These are phyloP conservation scores for Exophiala sp. DNA, from an alignment of 2,329 filamentous ascomycete genomes.

Conservation along the genomic window DNA sequence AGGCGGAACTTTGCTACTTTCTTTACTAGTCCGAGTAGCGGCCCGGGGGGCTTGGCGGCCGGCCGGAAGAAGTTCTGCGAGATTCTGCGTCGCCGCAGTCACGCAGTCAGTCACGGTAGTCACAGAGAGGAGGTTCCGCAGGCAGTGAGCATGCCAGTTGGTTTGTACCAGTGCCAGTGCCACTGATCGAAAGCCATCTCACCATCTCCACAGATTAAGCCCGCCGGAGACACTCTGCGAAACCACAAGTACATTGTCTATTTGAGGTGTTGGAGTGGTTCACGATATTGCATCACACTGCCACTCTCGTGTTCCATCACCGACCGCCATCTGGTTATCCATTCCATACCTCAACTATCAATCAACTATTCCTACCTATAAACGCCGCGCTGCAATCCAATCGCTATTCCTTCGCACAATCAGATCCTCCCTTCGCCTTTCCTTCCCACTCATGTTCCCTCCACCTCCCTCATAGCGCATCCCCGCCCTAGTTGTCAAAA, in stretches of 20 bases:
- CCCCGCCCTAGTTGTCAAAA: constrained; percentile 1
- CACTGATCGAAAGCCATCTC: not conserved
- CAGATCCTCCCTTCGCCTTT: not conserved
- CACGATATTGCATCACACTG: too few relatives aligned
- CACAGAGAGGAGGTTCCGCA: too few relatives aligned
- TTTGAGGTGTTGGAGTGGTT: too few relatives aligned
- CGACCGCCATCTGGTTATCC: too few relatives aligned
- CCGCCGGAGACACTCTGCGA: too few relatives aligned
- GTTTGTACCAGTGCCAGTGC: too few relatives aligned
- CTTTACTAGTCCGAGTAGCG: too few relatives aligned
- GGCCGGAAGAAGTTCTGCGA: not conserved
- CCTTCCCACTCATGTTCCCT: not conserved
- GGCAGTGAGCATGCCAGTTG: too few relatives aligned
- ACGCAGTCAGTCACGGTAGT: too few relatives aligned
- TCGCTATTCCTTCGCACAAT: not conserved
- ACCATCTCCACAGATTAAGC: not conserved
- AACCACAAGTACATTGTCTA: too few relatives aligned
- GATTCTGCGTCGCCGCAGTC: not conserved
- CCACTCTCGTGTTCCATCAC: too few relatives aligned
- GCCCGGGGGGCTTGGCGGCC: not conserved
- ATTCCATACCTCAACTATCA: too few relatives aligned
- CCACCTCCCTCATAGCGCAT: not conserved
- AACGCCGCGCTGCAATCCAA: not conserved
- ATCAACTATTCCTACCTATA: not conserved
- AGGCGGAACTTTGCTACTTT: not conserved